A percentile compares a stretch with the other conserved stretches of the same genome.
Evolutionary conservation across 192 early-diverging fungal species (phyloP).

Genomic region (Pilaira anomala): DNA sequence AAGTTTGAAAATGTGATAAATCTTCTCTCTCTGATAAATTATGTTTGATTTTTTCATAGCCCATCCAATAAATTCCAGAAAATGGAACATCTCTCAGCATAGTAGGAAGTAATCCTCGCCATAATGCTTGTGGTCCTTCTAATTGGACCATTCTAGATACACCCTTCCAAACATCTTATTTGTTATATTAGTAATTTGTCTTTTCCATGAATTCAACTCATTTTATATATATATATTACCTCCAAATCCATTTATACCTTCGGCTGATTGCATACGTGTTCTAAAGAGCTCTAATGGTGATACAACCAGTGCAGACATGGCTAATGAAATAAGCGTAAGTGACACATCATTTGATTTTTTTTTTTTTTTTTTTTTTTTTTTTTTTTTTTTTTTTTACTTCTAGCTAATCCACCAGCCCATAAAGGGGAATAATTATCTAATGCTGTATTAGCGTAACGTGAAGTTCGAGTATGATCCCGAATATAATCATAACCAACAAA

Average conservation of each 20-base stretch:
- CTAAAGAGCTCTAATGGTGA: conserved; percentile 91
- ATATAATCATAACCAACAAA: conserved; percentile 93
- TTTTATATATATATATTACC: conserved; percentile 23
- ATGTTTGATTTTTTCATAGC: conserved; percentile 75
- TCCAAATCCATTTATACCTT: conserved; percentile 55
- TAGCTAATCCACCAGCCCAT: conserved; percentile 72
- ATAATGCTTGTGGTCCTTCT: conserved; percentile 65
- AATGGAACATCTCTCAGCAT: conserved; percentile 96
- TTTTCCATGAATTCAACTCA: background rate
- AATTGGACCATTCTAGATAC: conserved; percentile 58
- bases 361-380: conserved; percentile 13
- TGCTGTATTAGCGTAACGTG: conserved; percentile 30
- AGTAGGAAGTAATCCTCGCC: conserved; percentile 85
- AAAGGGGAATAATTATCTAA: conserved; percentile 63
- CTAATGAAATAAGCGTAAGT: conserved; percentile 35
- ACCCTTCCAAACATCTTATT: conserved; percentile 47
- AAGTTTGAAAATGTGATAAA: conserved; percentile 57
- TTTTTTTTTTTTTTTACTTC: conserved; percentile 49
- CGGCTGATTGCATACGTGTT: conserved; percentile 84
- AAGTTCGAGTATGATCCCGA: conserved; percentile 50
- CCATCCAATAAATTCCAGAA: conserved; percentile 92
- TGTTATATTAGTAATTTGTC: background rate
- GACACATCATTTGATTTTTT: background rate
- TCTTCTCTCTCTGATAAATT: conserved; percentile 25
- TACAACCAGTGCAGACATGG: conserved; percentile 69